Evolutionary conservation across 2,329 filamentous ascomycete genomes (phyloP).

Genomic region (Neocatenulostroma microsporum): DNA sequence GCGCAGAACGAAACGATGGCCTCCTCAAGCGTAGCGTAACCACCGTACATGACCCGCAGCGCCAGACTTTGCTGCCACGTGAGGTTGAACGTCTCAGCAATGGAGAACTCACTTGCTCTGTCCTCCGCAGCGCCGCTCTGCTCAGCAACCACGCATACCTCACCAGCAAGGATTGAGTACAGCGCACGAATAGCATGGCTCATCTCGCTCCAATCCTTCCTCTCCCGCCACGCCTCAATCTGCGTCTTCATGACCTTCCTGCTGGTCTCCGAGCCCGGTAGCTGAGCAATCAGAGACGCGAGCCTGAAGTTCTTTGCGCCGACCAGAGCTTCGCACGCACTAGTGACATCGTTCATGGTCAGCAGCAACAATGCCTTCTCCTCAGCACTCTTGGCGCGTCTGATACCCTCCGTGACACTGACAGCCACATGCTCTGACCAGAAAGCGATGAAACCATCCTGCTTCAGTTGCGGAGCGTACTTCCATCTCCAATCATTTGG

Average conservation of each 20-base stretch:
- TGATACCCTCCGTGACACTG: conserved; percentile 39
- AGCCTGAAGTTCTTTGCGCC: conserved; percentile 72
- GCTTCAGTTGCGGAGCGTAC: conserved; percentile 33
- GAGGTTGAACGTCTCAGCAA: conserved; percentile 74
- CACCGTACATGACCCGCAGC: conserved; percentile 82
- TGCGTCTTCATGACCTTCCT: conserved; percentile 72
- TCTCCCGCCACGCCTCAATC: conserved; percentile 73
- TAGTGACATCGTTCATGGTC: conserved; percentile 67
- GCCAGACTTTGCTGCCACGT: conserved; percentile 94
- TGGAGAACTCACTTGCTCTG: conserved; percentile 67
- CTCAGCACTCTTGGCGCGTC: conserved; percentile 58
- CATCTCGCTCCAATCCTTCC: conserved; percentile 81
- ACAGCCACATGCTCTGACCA: conserved; percentile 45
- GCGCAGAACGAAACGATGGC: conserved; percentile 67
- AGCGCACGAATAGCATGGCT: conserved; percentile 73
- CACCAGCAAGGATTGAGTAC: conserved; percentile 83
- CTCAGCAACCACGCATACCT: conserved; percentile 75
- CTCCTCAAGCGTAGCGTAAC: conserved; percentile 56
- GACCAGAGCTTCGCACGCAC: conserved; percentile 74
- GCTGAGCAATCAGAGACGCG: conserved; percentile 74
- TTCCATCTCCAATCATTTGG: conserved; percentile 35
- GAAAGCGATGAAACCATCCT: conserved; percentile 61
- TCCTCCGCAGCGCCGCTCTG: conserved; percentile 72
- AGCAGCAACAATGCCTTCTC: conserved; percentile 78
- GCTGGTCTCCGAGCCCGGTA: conserved; percentile 62